Conservation (phyloP, 805 yeast genomes). For the Saccharomycopsis fodiens region DNA sequence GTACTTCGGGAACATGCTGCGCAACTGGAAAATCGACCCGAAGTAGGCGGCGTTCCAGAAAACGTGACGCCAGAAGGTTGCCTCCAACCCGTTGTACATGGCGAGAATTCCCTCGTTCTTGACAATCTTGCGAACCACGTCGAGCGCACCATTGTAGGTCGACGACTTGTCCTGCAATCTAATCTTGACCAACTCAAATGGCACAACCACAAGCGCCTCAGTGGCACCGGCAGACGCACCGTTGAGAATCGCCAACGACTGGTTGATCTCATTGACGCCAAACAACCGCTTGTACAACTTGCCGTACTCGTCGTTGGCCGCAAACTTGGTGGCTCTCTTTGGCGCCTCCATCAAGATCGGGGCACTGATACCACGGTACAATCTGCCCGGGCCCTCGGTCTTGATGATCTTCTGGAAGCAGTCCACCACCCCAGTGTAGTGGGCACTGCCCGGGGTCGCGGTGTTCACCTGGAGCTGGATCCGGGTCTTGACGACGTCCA, state of each 20-base stretch:
- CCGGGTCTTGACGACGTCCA: conserved; percentile 95
- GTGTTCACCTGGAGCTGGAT: conserved; percentile 74
- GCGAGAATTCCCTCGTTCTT: conserved; percentile 73
- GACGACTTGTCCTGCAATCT: conserved; percentile 86
- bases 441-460: conserved; percentile 29
- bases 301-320: conserved; percentile 97
- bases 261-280: conserved; percentile 64
- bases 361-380: conserved; percentile 91
- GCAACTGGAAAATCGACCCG: conserved; percentile 86
- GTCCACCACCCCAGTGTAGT: conserved; percentile 77
- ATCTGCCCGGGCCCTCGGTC: conserved; percentile 75
- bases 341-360: conserved; percentile 99
- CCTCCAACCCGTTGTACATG: conserved; percentile 90
- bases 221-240: conserved; percentile 99
- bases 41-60: conserved; percentile 98
- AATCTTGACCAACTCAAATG: conserved; percentile 93
- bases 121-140: conserved; percentile 68
- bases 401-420: conserved; percentile 77
- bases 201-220: conserved; percentile 94
- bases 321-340: conserved; percentile 96
- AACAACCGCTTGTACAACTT: conserved; percentile 66
- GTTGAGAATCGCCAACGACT: conserved; percentile 77
- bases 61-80: conserved; percentile 95
- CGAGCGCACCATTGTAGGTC: conserved; percentile 75
- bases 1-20: conserved; percentile 72